Evolutionary conservation across 2,329 filamentous ascomycete species (phyloP), one percentile per base, ranked within the genome.

Genomic region (Fusarium transvaalense): DNA sequence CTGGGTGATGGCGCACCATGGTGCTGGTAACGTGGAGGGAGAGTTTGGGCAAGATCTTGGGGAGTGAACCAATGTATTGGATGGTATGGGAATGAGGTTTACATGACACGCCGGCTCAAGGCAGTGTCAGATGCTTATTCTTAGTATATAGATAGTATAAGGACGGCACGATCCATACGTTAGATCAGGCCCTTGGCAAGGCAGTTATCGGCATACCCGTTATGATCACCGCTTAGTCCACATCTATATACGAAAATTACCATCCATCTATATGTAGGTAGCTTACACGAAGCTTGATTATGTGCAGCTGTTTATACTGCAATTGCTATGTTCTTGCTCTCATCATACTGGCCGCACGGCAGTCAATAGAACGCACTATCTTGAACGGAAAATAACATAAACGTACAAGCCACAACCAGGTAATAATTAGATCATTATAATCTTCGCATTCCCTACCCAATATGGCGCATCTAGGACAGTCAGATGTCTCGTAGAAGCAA

Each of bases 51-150:
- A 34, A n/a, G 21, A 43, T 51, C 46, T 39, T 46, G n/a, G 19
- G 29, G 38, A 45, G n/a, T 12, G 4, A 29, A n/a, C 8, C 17
- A 38, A 31, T 37, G 41, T 41, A 65, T 69, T 69, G 61, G 66
- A 38, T 37, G 32, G 32, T 23, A 17, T 35, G 17, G 19, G 15
- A 25, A 52, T 37, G 57, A 38, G 31, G 66, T 54, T 60, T 39
- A 42, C 17, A 67, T 67, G 62, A 56, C 62, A 69, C 66, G 56
- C 58, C 19, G 34, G 29, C 42, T 25, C 35, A 51, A 46, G 66
- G 66, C 56, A 69, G 66, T 68, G 66, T 32, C 43, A 67, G 45
- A 69, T 67, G 66, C 66, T 56, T 69, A 67, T 66, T 60, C 50
- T 57, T 54, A 67, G 62, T 23, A 25, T 25, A 41, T 48, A 37